Conservation (phyloP, 768 basidiomycete genomes). For the Pleurotus tuoliensis region DNA sequence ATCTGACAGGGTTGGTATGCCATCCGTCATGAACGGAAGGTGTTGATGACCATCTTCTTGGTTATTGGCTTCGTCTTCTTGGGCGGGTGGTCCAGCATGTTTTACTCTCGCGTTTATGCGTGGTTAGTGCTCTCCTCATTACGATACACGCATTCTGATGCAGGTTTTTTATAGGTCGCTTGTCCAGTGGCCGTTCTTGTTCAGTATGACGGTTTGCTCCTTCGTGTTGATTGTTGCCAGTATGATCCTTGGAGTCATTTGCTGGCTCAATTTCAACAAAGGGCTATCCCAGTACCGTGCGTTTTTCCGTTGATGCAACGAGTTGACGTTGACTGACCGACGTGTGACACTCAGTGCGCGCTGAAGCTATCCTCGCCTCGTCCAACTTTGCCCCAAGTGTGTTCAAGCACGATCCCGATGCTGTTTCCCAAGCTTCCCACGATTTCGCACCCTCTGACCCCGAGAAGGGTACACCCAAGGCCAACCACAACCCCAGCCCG, state of each 20-base stretch:
- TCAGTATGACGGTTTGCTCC: conserved; percentile 39
- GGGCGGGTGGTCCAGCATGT: conserved; percentile 38
- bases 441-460: conserved; percentile 19
- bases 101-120: conserved; percentile 40
- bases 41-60: conserved; percentile 40
- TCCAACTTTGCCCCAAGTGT: conserved; percentile 35
- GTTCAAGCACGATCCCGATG: conserved; percentile 27
- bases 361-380: conserved; percentile 33
- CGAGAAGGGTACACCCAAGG: conserved; percentile 5
- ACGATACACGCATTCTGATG: too few species aligned
- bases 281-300: conserved; percentile 54
- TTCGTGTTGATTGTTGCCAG: conserved; percentile 38
- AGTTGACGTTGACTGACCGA: background rate
- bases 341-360: conserved; percentile 27
- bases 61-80: conserved; percentile 33
- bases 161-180: conserved; percentile 33
- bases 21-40: conserved; percentile 41
- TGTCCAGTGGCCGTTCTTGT: conserved; percentile 46
- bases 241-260: conserved; percentile 42
- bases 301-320: conserved; percentile 15
- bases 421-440: conserved; percentile 8
- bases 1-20: conserved; percentile 49
- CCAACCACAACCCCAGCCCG: conserved; percentile 2
- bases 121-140: conserved; percentile 25
- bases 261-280: conserved; percentile 48